Evolutionary conservation across 2,329 filamentous ascomycete genomes (phyloP), one percentile per base, ranked within the genome.

Genomic region (Aspergillus sojae): DNA sequence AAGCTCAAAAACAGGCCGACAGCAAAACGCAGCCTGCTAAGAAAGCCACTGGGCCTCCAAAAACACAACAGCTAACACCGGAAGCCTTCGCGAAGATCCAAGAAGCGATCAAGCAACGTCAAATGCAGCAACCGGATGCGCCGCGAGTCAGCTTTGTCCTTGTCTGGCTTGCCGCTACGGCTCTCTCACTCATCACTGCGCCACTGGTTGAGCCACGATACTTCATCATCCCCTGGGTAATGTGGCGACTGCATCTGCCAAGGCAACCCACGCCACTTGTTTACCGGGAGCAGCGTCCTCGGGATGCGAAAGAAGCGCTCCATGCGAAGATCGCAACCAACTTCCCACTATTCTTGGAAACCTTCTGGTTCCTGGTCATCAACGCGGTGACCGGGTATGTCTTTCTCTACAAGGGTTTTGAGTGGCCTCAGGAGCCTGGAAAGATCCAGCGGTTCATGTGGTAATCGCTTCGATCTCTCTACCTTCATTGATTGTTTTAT

Each of bases 201-300:
- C 94, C 95, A 0, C 85, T 99, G 0, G 94, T 99, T 11, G 95
- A 99, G 77, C 95, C 95, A 16, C 87, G 95, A 16, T 99, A 99
- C 78, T 97, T 97, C 77, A 96, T 99, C 74, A 84, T 97, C 14
- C 94, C 94, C 0, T 99, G 93, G 93, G 86, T 97, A 10, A 89
- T 97, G 71, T 98, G 94, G 92, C 86, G 95, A 0, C 79, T 98
- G 9, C 86, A 96, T 71, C 80, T 96, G 0, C 92, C 92, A 0
- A 68, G 71, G 7, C 68, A 72, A 77, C 83, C 58, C 57, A 72
- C 70, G 45, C 73, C 74, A 16, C 63, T 72, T 3, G 64, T 67
- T 26, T 74, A 75, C 61, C 72, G 74, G 19, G 62, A 74, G 36
- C 69, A 70, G 59, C 68, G 72, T 21, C 65, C 69, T 1, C 54